Conservation (phyloP, 2,329 filamentous ascomycete species). For the Cladosporium sp. region DNA sequence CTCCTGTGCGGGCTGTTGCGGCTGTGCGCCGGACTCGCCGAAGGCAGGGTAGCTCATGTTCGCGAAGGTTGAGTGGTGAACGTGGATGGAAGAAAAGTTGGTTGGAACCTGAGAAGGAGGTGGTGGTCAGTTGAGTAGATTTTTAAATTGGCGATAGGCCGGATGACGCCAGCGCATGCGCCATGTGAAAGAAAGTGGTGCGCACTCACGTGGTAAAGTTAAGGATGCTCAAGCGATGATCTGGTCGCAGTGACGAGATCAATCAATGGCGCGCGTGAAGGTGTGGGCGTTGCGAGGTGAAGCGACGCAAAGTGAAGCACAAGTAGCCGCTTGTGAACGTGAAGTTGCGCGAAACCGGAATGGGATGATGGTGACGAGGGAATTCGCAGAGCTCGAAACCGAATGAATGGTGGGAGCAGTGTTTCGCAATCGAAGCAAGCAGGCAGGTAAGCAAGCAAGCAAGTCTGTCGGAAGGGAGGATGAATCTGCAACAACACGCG, state of each 20-base stretch:
- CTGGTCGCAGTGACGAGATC: conserved; percentile 10
- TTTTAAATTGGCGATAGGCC: neutral
- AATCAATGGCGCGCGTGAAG: conserved; percentile 12
- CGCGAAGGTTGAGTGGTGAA: conserved; percentile 3
- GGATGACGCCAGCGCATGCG: conserved; percentile 5
- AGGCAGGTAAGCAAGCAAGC: conserved; percentile 11
- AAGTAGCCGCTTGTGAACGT: conserved; percentile 31
- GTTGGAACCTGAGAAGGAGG: neutral
- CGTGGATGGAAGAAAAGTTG: conserved; percentile 5
- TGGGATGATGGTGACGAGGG: conserved; percentile 4
- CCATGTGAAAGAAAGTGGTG: neutral
- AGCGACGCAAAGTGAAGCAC: conserved; percentile 24
- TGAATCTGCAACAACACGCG: conserved; percentile 12
- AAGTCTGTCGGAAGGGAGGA: conserved; percentile 14
- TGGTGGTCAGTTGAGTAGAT: neutral
- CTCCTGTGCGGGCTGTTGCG: conserved; percentile 50
- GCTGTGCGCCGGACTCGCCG: conserved; percentile 58
- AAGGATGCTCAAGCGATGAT: conserved; percentile 15
- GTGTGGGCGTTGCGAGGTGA: neutral
- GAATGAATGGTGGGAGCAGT: conserved; percentile 10
- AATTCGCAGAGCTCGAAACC: conserved; percentile 8
- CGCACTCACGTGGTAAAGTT: conserved; percentile 25
- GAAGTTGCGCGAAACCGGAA: conserved; percentile 14
- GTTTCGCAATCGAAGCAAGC: conserved; percentile 14
- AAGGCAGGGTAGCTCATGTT: conserved; percentile 68